phyloP scores from a whole-genome alignment of 108 stramenopile species.

The Cyclotella kingstonii region DNA sequence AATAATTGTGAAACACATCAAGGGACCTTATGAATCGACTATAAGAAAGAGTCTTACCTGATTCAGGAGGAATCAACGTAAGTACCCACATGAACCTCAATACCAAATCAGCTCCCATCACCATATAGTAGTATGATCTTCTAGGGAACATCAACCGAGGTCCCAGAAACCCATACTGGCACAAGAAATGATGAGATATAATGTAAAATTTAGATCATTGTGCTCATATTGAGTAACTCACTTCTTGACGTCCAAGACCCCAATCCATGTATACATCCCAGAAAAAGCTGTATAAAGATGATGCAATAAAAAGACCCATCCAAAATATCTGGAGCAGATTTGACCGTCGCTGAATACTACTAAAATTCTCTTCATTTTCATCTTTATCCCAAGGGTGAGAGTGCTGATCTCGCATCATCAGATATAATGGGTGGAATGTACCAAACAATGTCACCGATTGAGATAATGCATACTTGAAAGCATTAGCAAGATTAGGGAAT shows the following conservation, averaged over 20 bases:
- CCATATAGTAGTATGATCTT: slow-evolving; percentile 63
- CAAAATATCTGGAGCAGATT: slow-evolving; percentile 74
- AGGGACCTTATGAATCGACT: neutral
- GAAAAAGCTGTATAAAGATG: slow-evolving; percentile 77
- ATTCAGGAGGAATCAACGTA: slow-evolving; percentile 72
- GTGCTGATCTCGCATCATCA: slow-evolving; percentile 34
- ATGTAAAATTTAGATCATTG: neutral
- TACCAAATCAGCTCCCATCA: slow-evolving; percentile 50
- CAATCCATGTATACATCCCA: slow-evolving; percentile 98
- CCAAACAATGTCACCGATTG: slow-evolving; percentile 91
- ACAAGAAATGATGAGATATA: too few relatives aligned
- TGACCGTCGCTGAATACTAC: slow-evolving; percentile 4
- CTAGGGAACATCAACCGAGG: slow-evolving; percentile 85
- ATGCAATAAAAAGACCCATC: slow-evolving; percentile 74
- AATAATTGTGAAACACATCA: neutral
- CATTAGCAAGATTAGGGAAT: slow-evolving; percentile 86
- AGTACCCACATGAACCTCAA: slow-evolving; percentile 90
- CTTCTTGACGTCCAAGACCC: slow-evolving; percentile 39
- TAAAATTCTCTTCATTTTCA: slow-evolving; percentile 19
- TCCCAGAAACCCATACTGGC: slow-evolving; percentile 68
- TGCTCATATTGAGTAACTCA: neutral
- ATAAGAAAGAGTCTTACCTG: neutral
- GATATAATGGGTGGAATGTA: slow-evolving; percentile 84
- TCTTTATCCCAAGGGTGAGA: slow-evolving; percentile 21
- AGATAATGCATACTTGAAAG: slow-evolving; percentile 88